Evolutionary conservation across 768 basidiomycete genomes (phyloP), one percentile per base, ranked within the genome.

Genomic region (Myochromella boudieri): DNA sequence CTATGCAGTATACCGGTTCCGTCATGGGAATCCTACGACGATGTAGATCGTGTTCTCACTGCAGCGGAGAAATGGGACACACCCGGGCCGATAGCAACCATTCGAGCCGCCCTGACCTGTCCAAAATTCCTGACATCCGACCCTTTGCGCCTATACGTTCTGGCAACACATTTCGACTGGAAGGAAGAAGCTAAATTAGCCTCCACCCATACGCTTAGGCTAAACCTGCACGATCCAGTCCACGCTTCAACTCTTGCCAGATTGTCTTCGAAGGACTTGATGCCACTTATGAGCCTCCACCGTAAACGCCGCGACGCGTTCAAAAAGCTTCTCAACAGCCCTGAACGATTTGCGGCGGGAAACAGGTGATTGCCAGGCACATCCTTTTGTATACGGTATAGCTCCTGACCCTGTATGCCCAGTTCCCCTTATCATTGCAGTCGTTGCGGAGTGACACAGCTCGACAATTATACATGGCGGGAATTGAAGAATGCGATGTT

Each of bases 1-100:
- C 69, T 82, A 28, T 79, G 71, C 29, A 82, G 84, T 14, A 69
- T 82, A 9, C 66, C 75, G 0, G 69, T 81, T 10, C 69, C 72
- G 2, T 62, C 66, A 3, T 74, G 78, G 56, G 65, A 68, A 28
- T 75, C 77, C 3, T 77, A 76, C 52, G 78, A 81, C 51, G 62
- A 64, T 11, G 62, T 84, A 29, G 81, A 82, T 43, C 66, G 72
- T 7, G 68, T 88, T 4, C 63, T 87, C 22, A 70, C 66, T 32
- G 72, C 82, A 1, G 82, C 84, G 2, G 83, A 87, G 55, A 85
- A 84, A 57, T 88, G 86, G 74, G 84, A 85, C 38, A 80, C 82
- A 59, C 79, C 77, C 0, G 83, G 83, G 0, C 80, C 82, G 3
- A 66, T 72, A 29, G 75, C 80, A 9, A 70, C 71, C 54, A 71